A percentile compares a stretch with the other conserved stretches of the same genome.
Conservation (phyloP, 75 land plant species). For the Gnetum montanum region DNA sequence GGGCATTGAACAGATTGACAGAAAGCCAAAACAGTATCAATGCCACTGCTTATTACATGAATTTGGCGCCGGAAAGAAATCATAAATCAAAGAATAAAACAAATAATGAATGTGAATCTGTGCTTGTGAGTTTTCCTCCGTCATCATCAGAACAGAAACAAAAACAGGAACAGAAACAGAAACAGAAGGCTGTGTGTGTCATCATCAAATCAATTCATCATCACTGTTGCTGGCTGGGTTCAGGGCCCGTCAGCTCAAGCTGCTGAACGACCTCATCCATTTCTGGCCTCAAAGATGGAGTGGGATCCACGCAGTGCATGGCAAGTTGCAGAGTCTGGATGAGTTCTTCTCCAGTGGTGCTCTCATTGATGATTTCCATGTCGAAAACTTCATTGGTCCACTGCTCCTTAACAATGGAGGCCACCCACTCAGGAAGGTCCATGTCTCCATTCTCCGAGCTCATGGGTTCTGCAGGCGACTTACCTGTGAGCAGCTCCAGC, state of each 20-base stretch:
- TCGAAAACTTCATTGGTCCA: constrained; percentile 98
- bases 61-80: too few species aligned
- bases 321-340: constrained; percentile 83
- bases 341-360: constrained; percentile 71
- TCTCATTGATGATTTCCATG: constrained; percentile 66
- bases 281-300: constrained; percentile 73
- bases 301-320: constrained; percentile 71
- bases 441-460: constrained; percentile 49
- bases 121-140: too few species aligned
- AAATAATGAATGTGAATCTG: too few species aligned
- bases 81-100: too few species aligned
- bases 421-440: constrained; percentile 89
- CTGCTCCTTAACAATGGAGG: constrained; percentile 86
- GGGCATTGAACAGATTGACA: too few species aligned
- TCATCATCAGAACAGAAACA: too few species aligned
- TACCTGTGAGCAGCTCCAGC: constrained; percentile 84
- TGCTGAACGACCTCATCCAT: constrained; percentile 58
- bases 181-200: too few species aligned
- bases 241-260: constrained; percentile 65
- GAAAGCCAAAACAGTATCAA: too few species aligned
- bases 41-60: too few species aligned
- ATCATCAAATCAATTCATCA: too few species aligned
- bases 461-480: constrained; percentile 81
- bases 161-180: too few species aligned
- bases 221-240: constrained; percentile 11